Percentiles rank a stretch among this genome's conserved stretches.
These are phyloP conservation scores for Calonectria fujianensis DNA, from an alignment of 2,329 filamentous ascomycete species.

Conservation along the genomic window DNA sequence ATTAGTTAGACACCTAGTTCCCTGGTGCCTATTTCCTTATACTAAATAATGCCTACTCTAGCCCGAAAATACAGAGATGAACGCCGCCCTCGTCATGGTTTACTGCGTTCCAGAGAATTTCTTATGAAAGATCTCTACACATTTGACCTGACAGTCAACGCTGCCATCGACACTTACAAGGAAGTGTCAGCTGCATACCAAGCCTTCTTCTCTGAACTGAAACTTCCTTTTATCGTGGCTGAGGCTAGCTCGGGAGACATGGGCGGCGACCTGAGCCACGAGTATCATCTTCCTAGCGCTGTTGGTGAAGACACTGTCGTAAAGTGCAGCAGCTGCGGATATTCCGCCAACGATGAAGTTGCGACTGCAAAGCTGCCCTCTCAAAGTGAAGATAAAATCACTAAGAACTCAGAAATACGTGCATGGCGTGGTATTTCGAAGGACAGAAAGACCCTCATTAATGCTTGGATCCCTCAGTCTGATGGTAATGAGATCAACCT, in stretches of 20 bases:
- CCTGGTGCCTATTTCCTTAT: no score
- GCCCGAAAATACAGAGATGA: conserved; percentile 97
- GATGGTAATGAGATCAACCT: conserved; percentile 64
- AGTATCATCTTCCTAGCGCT: conserved; percentile 89
- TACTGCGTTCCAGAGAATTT: conserved; percentile 93
- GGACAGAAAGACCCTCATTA: conserved; percentile 81
- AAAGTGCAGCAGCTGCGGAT: conserved; percentile 82
- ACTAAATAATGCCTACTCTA: conserved; percentile 60
- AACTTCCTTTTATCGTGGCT: conserved; percentile 88
- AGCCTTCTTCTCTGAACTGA: conserved; percentile 87
- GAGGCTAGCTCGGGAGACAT: conserved; percentile 97
- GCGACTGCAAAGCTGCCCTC: conserved; percentile 64
- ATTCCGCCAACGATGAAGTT: conserved; percentile 93
- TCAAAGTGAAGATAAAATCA: background rate
- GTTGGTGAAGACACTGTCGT: conserved; percentile 92
- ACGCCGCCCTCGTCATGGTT: conserved; percentile 88
- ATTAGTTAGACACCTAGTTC: conserved; percentile 73
- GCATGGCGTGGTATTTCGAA: conserved; percentile 80
- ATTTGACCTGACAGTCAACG: conserved; percentile 82
- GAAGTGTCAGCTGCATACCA: conserved; percentile 84
- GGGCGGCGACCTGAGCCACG: conserved; percentile 93
- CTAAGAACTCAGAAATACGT: conserved; percentile 49
- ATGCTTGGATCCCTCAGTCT: conserved; percentile 78
- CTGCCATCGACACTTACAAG: conserved; percentile 88
- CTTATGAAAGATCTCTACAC: conserved; percentile 99